phyloP scores from a whole-genome alignment of 2,329 filamentous ascomycete species.

The Exophiala bonariae region DNA sequence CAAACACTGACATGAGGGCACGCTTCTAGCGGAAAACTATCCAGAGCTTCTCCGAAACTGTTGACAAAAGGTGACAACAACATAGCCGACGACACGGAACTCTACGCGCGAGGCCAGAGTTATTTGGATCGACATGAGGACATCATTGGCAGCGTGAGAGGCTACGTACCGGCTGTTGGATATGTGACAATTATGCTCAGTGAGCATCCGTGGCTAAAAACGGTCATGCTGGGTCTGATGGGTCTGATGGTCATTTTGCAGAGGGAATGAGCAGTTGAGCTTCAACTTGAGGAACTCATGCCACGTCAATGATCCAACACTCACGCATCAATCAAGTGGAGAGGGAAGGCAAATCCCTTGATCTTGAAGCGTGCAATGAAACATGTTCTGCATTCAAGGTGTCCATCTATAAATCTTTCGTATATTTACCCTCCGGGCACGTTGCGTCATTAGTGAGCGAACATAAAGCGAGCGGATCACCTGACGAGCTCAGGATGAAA shows the following conservation, averaged over 20 bases:
- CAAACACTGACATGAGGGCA: conserved; percentile 1
- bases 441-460: no score
- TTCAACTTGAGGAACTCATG: no score
- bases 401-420: no score
- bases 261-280: conserved; percentile 68
- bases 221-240: conserved; percentile 91
- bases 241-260: conserved; percentile 90
- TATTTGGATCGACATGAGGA: conserved; percentile 79
- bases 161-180: conserved; percentile 90
- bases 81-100: conserved; percentile 84
- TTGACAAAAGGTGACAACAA: conserved; percentile 99
- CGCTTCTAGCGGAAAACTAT: conserved; percentile 11
- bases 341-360: no score
- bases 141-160: conserved; percentile 89
- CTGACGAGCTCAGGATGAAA: no score
- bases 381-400: no score
- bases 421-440: no score
- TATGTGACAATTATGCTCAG: conserved; percentile 96
- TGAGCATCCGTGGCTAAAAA: conserved; percentile 97
- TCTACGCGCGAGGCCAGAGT: conserved; percentile 82
- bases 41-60: conserved; percentile 53
- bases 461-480: no score
- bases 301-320: no score
- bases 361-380: no score
- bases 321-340: no score